These are phyloP conservation scores for Arabidopsis thaliana DNA, from an alignment of 345 rosid genomes.

Conservation along the genomic window TAIR10.1 NC_003076.8:20055001-20055500, in stretches of 20 bases:
- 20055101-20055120: slow-evolving; percentile 97
- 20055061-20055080: slow-evolving; percentile 85
- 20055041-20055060: slow-evolving; percentile 86
- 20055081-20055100: slow-evolving; percentile 93
- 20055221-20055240: slow-evolving; percentile 89
- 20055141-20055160: slow-evolving; percentile 64
- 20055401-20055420: slow-evolving; percentile 72
- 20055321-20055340: slow-evolving; percentile 73
- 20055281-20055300: slow-evolving; percentile 93
- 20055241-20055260: slow-evolving; percentile 97
- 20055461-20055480: slow-evolving; percentile 97
- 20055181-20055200: slow-evolving; percentile 19
- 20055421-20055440: slow-evolving; percentile 92
- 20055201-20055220: slow-evolving; percentile 6
- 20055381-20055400: neutral
- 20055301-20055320: slow-evolving; percentile 99
- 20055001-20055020: neutral
- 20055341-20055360: neutral
- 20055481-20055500: slow-evolving; percentile 8
- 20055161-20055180: neutral
- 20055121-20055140: slow-evolving; percentile 99
- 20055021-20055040: slow-evolving; percentile 49
- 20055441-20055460: slow-evolving; percentile 97
- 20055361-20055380: neutral
- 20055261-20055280: slow-evolving; percentile 98